Percentiles rank a stretch among this genome's conserved stretches.
Evolutionary conservation across 169 alveolate species (phyloP).

Genomic region (Haemoproteus tartakovskyi): DNA sequence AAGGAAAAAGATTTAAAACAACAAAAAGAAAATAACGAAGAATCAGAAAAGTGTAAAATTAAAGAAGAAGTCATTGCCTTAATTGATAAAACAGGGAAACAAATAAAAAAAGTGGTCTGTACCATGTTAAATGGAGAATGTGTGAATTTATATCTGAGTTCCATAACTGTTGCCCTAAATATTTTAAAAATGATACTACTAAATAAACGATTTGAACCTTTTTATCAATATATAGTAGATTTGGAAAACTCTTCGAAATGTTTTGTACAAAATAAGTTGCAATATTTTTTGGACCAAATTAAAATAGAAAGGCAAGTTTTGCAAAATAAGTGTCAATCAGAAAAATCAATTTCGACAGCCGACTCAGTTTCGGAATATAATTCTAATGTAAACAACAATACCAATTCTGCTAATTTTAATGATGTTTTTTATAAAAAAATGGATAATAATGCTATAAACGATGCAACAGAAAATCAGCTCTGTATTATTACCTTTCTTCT

Average conservation of each 20-base stretch:
- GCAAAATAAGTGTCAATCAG: not conserved
- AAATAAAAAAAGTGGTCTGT: constrained; percentile 27
- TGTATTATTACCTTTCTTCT: too few relatives aligned
- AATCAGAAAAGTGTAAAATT: not conserved
- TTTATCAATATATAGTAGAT: constrained; percentile 18
- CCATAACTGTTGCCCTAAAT: constrained; percentile 57
- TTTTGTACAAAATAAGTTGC: constrained; percentile 49
- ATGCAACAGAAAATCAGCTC: not conserved
- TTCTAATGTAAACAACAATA: too few relatives aligned
- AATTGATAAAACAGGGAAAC: constrained; percentile 41
- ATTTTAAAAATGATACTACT: constrained; percentile 45
- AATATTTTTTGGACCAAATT: constrained; percentile 38
- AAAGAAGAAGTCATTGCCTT: not conserved
- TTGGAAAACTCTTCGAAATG: constrained; percentile 26
- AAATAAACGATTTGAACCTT: constrained; percentile 28
- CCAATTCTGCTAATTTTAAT: too few relatives aligned
- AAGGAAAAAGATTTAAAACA: not conserved
- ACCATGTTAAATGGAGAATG: constrained; percentile 41
- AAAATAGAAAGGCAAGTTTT: constrained; percentile 35
- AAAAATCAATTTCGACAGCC: too few relatives aligned
- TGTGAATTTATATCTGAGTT: constrained; percentile 19
- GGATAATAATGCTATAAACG: too few relatives aligned
- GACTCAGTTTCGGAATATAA: too few relatives aligned
- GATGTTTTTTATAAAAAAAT: too few relatives aligned
- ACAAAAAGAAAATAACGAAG: not conserved